These are phyloP conservation scores for Erodium texanum DNA, from an alignment of 441 rosid species.

Conservation along the genomic window DNA sequence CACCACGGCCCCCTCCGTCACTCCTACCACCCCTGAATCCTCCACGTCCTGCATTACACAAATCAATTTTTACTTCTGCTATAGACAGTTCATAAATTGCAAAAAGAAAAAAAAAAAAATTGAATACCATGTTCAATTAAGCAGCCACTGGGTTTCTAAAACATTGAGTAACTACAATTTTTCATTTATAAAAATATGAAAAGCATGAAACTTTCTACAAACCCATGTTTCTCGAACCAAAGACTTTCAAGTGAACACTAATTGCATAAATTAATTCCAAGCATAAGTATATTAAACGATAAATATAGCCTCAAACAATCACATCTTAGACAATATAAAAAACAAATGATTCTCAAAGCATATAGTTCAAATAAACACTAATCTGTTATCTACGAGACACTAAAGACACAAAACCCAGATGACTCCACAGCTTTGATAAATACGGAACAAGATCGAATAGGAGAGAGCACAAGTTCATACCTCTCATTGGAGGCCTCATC, in stretches of 20 bases:
- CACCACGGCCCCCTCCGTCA: conserved; percentile 36
- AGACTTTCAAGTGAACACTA: no score
- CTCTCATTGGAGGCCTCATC: conserved; percentile 4
- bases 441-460: background rate
- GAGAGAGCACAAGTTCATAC: background rate
- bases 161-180: no score
- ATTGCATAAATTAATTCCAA: no score
- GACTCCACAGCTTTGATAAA: background rate
- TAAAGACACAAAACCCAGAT: background rate
- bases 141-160: no score
- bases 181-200: no score
- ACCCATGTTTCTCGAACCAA: background rate
- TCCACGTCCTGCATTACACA: conserved; percentile 10
- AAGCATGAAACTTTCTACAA: background rate
- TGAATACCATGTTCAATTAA: no score
- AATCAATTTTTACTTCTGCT: background rate
- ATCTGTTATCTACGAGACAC: background rate
- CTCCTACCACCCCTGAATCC: conserved; percentile 63
- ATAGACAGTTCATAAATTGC: no score
- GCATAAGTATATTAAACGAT: background rate
- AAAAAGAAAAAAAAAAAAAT: no score
- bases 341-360: background rate
- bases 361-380: background rate
- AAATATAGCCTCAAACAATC: background rate
- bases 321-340: background rate